Evolutionary conservation across 2,329 filamentous ascomycete genomes (phyloP), one percentile per base, ranked within the genome.

Genomic region (Clonostachys rosea): DNA sequence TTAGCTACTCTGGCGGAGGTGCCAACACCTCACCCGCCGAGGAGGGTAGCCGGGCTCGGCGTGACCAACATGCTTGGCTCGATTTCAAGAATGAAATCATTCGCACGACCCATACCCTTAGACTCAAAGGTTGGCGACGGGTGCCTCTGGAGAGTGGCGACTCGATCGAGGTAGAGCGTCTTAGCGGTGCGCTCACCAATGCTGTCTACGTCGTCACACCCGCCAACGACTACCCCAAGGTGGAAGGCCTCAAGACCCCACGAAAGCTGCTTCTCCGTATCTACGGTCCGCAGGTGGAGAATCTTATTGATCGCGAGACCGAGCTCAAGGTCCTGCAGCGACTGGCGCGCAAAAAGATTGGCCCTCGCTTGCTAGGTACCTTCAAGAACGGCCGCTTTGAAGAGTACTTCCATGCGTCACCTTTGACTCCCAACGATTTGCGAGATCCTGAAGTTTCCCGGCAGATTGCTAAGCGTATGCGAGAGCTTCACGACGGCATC

Each of bases 401-500:
- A 67, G 87, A 99, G 64, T 97, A 85, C 62, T 88, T 96, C 62
- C 83, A 96, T 60, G 91, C 94, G 1, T 81, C 82, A 36, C 85
- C 94, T 1, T 77, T 99, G 40, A 92, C 85, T 0, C 77, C 86
- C 0, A 74, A 79, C 24, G 88, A 95, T 54, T 69, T 99, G 42
- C 85, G 89, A 36, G 81, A 89, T 34, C 81, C 89, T 1, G 88
- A 90, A 44, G 96, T 89, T 0, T 95, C 88, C 34, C 87, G 81
- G 59, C 89, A 96, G 61, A 99, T 99, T 60, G 92, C 94, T 12
- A 97, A 97, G 74, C 88, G 94, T 44, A 96, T 99, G 90, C 81
- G 91, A 52, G 94, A 99, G 66, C 76, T 99, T 35, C 94, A 99
- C 59, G 89, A 96, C 45, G 94, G 94, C 1, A 86, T 99, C 51